Conservation (phyloP, 2,329 filamentous ascomycete genomes). For the Scedosporium aurantiacum region DNA sequence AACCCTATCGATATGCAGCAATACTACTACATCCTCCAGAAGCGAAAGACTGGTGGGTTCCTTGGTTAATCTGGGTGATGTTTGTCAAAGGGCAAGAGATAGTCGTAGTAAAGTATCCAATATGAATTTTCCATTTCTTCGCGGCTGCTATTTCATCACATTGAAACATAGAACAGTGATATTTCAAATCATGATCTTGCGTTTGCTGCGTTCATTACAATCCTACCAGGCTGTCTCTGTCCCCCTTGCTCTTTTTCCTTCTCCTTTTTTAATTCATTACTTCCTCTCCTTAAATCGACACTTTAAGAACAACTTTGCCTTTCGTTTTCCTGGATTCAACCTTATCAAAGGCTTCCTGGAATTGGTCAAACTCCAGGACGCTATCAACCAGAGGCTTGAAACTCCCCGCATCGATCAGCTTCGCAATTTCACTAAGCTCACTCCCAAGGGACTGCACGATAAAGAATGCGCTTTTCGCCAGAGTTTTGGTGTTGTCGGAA, state of each 20-base stretch:
- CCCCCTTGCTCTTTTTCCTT: background rate
- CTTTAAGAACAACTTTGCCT: constrained; percentile 28
- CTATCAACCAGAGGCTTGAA: constrained; percentile 25
- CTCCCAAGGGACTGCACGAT: constrained; percentile 25
- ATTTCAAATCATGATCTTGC: no score
- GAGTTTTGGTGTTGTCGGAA: constrained; percentile 16
- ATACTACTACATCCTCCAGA: constrained; percentile 23
- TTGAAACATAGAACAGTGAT: no score
- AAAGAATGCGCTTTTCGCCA: constrained; percentile 22
- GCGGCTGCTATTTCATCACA: no score
- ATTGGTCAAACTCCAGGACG: constrained; percentile 26
- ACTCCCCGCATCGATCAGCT: constrained; percentile 20
- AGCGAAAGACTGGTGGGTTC: constrained; percentile 16
- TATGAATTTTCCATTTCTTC: no score
- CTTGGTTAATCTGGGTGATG: background rate
- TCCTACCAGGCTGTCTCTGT: no score
- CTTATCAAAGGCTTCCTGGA: constrained; percentile 24
- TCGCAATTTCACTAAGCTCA: constrained; percentile 22
- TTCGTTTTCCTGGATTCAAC: constrained; percentile 22
- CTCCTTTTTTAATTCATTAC: background rate
- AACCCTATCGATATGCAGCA: constrained; percentile 17
- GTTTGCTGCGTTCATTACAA: no score
- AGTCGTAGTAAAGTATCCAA: no score
- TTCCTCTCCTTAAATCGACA: constrained; percentile 9
- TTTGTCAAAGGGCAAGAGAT: no score